Evolutionary conservation across 768 basidiomycete genomes (phyloP).

Genomic region (Neoboletus subvelutipes): DNA sequence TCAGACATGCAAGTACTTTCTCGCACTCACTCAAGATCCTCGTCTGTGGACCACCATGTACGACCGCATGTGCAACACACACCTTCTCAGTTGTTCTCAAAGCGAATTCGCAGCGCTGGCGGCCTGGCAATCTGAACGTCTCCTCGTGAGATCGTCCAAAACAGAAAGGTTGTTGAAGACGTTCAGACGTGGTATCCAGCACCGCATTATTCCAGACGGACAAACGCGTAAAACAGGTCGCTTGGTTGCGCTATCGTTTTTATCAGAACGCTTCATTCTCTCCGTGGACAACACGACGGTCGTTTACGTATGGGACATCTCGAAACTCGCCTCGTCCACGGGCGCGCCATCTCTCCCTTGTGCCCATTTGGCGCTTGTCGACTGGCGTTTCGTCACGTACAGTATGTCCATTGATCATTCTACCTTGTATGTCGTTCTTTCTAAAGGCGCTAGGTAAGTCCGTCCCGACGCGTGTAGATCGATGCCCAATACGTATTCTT

Average conservation of each 20-base stretch:
- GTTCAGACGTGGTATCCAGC: neutral
- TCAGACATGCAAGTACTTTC: slow-evolving; percentile 14
- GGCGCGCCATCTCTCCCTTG: neutral
- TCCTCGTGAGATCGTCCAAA: slow-evolving; percentile 9
- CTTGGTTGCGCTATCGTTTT: neutral
- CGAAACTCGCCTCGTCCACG: neutral
- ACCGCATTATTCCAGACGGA: neutral
- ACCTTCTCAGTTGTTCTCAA: neutral
- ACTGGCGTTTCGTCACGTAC: slow-evolving; percentile 3
- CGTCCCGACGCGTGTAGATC: neutral
- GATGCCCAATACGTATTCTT: neutral
- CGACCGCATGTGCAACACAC: slow-evolving; percentile 1
- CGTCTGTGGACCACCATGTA: slow-evolving; percentile 5
- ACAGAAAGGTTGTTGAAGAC: slow-evolving; percentile 1
- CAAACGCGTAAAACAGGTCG: neutral
- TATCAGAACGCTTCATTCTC: slow-evolving; percentile 14
- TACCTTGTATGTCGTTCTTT: slow-evolving; percentile 15
- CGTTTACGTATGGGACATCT: slow-evolving; percentile 16
- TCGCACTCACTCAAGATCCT: neutral
- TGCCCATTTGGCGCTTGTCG: slow-evolving; percentile 3
- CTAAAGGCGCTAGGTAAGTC: slow-evolving; percentile 9
- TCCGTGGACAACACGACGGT: slow-evolving; percentile 6
- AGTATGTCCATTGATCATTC: slow-evolving; percentile 11
- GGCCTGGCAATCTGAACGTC: neutral
- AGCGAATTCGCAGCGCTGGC: slow-evolving; percentile 6